phyloP scores from a whole-genome alignment of 345 rosid species.

The Aquilaria sinensis region DNA sequence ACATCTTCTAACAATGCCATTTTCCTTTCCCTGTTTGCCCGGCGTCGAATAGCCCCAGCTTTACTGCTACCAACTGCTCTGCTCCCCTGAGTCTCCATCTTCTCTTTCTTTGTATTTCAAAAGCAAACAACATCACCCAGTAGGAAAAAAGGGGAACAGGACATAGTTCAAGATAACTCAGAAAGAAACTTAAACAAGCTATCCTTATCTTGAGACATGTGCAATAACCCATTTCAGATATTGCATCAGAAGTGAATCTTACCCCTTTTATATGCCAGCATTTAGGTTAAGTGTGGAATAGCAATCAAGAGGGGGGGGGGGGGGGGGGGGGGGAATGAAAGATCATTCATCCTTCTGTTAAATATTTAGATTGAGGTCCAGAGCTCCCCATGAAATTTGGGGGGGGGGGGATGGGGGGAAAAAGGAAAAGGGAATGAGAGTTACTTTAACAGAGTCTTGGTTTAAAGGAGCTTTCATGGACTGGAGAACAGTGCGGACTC shows the following conservation, averaged over 20 bases:
- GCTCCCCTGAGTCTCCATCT: conserved; percentile 46
- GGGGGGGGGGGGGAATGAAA: too few species aligned
- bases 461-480: conserved; percentile 64
- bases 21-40: conserved; percentile 70
- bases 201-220: conserved; percentile 58
- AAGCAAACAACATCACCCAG: conserved; percentile 15
- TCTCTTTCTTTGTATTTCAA: conserved; percentile 35
- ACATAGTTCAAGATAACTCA: conserved; percentile 2
- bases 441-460: conserved; percentile 42
- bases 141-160: not conserved
- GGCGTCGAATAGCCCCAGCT: conserved; percentile 41
- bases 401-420: not conserved
- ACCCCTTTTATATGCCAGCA: conserved; percentile 1
- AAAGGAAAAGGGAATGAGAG: conserved; percentile 16
- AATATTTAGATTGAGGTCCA: too few species aligned
- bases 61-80: conserved; percentile 34
- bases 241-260: conserved; percentile 37
- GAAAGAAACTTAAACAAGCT: conserved; percentile 16
- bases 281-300: too few species aligned
- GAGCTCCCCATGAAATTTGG: too few species aligned
- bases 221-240: conserved; percentile 43
- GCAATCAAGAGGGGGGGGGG: too few species aligned
- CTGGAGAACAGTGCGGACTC: conserved; percentile 61
- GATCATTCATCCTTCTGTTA: too few species aligned
- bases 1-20: conserved; percentile 86